A percentile compares a stretch with the other conserved stretches of the same genome.
Evolutionary conservation across 2,329 filamentous ascomycete genomes (phyloP).

Genomic region (Tolypocladium album): DNA sequence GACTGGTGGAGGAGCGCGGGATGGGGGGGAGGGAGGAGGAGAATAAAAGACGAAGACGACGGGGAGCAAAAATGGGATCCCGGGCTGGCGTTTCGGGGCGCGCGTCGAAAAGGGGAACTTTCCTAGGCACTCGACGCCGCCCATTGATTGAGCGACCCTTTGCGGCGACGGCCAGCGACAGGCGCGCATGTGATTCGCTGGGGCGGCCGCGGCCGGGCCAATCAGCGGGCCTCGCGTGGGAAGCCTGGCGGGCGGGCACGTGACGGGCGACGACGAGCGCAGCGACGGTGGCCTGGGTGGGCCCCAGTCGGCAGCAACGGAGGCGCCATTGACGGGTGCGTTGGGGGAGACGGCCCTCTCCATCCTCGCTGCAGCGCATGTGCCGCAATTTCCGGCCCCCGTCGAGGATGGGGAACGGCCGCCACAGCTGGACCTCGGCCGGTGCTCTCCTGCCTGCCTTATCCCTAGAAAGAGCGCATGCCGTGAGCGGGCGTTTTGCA

Average conservation of each 20-base stretch:
- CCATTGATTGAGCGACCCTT: background rate
- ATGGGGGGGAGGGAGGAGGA: constrained; percentile 12
- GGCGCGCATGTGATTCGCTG: constrained; percentile 22
- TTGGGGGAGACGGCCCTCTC: background rate
- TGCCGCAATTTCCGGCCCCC: background rate
- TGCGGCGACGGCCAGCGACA: background rate
- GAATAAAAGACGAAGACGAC: constrained; percentile 9
- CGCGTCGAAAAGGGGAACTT: constrained; percentile 27
- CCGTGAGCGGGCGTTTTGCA: background rate
- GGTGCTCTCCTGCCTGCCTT: background rate
- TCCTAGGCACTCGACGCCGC: background rate
- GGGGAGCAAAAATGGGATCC: constrained; percentile 1
- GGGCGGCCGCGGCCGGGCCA: constrained; percentile 7
- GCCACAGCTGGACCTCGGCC: background rate
- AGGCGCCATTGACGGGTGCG: background rate
- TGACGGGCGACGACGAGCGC: background rate
- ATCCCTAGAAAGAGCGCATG: background rate
- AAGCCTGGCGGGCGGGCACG: background rate
- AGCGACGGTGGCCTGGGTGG: background rate
- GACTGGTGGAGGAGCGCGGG: background rate
- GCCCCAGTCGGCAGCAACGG: background rate
- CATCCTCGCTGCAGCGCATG: background rate
- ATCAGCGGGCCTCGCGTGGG: constrained; percentile 5
- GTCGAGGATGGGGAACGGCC: background rate
- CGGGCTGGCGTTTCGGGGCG: constrained; percentile 4